These are phyloP conservation scores for Eragrostis tef DNA, from an alignment of 202 grass and related monocot genomes.

Conservation along the genomic window DNA sequence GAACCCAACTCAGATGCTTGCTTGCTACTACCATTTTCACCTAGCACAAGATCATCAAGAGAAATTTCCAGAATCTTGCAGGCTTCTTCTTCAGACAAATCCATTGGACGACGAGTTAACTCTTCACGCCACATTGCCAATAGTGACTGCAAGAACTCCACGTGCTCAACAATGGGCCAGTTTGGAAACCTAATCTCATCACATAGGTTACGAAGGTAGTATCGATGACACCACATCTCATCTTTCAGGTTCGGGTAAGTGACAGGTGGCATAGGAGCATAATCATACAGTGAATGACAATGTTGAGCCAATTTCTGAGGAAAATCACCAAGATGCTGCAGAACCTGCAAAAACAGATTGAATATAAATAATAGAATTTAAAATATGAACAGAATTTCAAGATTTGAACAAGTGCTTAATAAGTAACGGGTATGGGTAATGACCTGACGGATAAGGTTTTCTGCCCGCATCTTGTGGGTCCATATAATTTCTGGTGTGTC, in stretches of 20 bases:
- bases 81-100: constrained; percentile 97
- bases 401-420: too few relatives aligned
- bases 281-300: constrained; percentile 98
- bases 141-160: constrained; percentile 95
- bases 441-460: constrained; percentile 95
- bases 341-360: constrained; percentile 68
- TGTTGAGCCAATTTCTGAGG: constrained; percentile 95
- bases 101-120: constrained; percentile 96
- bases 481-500: constrained; percentile 99
- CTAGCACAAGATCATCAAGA: constrained; percentile 83
- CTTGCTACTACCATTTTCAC: constrained; percentile 56
- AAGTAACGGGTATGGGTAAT: constrained; percentile 31
- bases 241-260: constrained; percentile 95
- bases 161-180: constrained; percentile 98
- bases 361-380: constrained; percentile 22
- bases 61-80: constrained; percentile 98
- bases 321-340: constrained; percentile 97
- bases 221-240: constrained; percentile 99
- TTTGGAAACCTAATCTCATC: constrained; percentile 99
- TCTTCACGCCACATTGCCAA: constrained; percentile 99
- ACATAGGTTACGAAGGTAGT: constrained; percentile 95
- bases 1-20: constrained; percentile 51
- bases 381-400: constrained; percentile 38
- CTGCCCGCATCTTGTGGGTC: constrained; percentile 99
- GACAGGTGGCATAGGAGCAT: constrained; percentile 99